Evolutionary conservation across 2,329 filamentous ascomycete species (phyloP).

Genomic region (Teratosphaeria nubilosa): DNA sequence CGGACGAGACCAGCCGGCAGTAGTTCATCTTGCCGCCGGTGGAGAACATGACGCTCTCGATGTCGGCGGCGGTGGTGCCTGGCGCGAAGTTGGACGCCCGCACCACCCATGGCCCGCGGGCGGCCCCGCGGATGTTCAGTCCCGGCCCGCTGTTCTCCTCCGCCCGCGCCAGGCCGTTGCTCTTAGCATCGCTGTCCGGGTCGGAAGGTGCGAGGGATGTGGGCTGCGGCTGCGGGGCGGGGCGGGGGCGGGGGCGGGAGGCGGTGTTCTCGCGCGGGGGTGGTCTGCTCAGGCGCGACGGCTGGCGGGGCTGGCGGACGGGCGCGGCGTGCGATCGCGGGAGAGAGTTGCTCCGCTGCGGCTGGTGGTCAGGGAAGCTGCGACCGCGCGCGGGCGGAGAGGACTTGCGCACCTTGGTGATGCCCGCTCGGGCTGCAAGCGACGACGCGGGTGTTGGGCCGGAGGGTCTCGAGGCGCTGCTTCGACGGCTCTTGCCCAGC

Average conservation of each 20-base stretch:
- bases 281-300: conserved; percentile 9
- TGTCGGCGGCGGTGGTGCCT: conserved; percentile 71
- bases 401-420: conserved; percentile 52
- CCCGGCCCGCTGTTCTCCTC: conserved; percentile 31
- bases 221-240: conserved; percentile 23
- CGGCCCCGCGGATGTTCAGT: conserved; percentile 59
- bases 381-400: background rate
- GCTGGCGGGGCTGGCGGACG: conserved; percentile 10
- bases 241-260: conserved; percentile 13
- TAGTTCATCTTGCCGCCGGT: conserved; percentile 56
- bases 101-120: conserved; percentile 58
- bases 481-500: conserved; percentile 51
- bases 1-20: conserved; percentile 57
- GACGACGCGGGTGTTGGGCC: conserved; percentile 36
- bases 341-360: conserved; percentile 19
- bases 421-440: conserved; percentile 61
- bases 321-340: conserved; percentile 14
- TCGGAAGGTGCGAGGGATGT: conserved; percentile 32
- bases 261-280: conserved; percentile 6
- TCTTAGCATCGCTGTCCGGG: conserved; percentile 15
- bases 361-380: background rate
- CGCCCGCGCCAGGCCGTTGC: conserved; percentile 11
- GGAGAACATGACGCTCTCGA: conserved; percentile 61
- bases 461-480: conserved; percentile 41
- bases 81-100: conserved; percentile 74